These are phyloP conservation scores for Chenopodium formosanum DNA, from an alignment of 148 eudicot genomes.

Conservation along the genomic window DNA sequence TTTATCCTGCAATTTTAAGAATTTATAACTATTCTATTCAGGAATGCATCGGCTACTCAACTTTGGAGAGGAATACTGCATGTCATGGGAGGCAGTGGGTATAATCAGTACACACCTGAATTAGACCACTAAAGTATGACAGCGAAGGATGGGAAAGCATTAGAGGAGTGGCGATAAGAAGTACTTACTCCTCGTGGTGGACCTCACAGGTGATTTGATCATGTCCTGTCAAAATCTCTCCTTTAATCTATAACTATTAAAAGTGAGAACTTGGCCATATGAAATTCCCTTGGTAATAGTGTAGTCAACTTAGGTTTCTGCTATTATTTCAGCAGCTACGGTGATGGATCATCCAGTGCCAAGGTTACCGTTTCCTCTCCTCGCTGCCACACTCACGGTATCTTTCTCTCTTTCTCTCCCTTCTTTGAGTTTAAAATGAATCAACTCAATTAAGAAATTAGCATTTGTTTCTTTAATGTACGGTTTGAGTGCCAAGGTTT, in stretches of 20 bases:
- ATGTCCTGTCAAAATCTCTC: slow-evolving; percentile 1
- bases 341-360: no score
- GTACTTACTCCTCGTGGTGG: slow-evolving; percentile 98
- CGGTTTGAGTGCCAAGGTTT: slow-evolving; percentile 46
- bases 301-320: no score
- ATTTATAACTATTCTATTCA: slow-evolving; percentile 28
- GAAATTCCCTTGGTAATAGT: no score
- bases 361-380: no score
- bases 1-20: not conserved
- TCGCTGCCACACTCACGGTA: no score
- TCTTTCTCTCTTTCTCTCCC: no score
- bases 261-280: no score
- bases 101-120: slow-evolving; percentile 73
- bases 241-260: not conserved
- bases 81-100: slow-evolving; percentile 99
- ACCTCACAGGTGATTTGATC: slow-evolving; percentile 76
- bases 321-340: no score
- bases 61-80: slow-evolving; percentile 98
- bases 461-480: no score
- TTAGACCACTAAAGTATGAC: slow-evolving; percentile 95
- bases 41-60: slow-evolving; percentile 98
- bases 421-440: no score
- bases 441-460: no score
- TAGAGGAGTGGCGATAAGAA: slow-evolving; percentile 89
- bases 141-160: slow-evolving; percentile 80